These are phyloP conservation scores for Penicillium goetzii DNA, from an alignment of 495 filamentous ascomycete species.

Conservation along the genomic window DNA sequence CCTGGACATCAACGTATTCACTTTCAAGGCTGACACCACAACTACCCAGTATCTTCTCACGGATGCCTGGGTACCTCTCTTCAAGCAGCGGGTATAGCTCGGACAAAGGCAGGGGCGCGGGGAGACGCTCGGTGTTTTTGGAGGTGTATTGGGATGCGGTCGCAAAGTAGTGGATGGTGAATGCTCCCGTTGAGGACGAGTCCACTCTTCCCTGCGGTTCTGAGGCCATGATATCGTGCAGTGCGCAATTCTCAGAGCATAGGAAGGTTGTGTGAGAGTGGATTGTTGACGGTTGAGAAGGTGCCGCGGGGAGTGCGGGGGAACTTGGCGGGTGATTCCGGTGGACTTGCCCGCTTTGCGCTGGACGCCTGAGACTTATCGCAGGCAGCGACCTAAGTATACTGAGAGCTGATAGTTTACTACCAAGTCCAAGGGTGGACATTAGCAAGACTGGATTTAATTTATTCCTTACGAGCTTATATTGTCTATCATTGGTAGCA, in stretches of 20 bases:
- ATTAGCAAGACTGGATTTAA: too few species aligned
- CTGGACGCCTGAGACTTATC: too few species aligned
- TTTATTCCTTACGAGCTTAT: too few species aligned
- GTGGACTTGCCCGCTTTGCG: not conserved
- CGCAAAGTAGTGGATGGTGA: constrained; percentile 89
- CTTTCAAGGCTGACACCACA: constrained; percentile 86
- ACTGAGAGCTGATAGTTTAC: too few species aligned
- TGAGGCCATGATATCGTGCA: not conserved
- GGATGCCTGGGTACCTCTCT: constrained; percentile 77
- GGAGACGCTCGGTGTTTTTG: constrained; percentile 69
- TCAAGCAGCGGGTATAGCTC: constrained; percentile 76
- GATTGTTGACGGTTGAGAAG: not conserved
- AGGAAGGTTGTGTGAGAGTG: not conserved
- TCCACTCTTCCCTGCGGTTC: not conserved
- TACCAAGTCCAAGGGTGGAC: too few species aligned
- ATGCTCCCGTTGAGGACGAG: constrained; percentile 37
- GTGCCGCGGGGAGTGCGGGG: not conserved
- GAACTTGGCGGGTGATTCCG: not conserved
- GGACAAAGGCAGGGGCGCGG: constrained; percentile 70
- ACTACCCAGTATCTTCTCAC: constrained; percentile 67
- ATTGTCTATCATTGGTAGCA: too few species aligned
- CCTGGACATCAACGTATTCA: constrained; percentile 77
- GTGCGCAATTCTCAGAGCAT: not conserved
- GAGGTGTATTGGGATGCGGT: constrained; percentile 72
- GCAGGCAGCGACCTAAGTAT: too few species aligned